phyloP scores from a whole-genome alignment of 768 basidiomycete species.

The Lenzites betulinus region DNA sequence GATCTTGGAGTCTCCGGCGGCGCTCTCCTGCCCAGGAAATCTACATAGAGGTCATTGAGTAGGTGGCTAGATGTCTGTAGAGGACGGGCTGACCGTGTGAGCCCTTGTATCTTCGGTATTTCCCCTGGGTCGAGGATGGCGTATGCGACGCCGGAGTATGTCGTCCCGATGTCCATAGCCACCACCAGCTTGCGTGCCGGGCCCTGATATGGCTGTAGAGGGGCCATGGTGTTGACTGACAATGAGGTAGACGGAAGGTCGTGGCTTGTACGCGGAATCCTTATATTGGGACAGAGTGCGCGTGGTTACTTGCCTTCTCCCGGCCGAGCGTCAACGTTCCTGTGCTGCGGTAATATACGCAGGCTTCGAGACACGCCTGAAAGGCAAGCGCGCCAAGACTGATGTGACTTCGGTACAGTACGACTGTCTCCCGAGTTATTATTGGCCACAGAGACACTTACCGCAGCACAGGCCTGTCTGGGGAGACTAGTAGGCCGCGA shows the following conservation, averaged over 20 bases:
- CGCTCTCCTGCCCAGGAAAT: constrained; percentile 45
- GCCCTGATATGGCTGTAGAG: constrained; percentile 11
- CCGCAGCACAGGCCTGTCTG: no score
- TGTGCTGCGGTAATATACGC: constrained; percentile 3
- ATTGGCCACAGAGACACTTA: no score
- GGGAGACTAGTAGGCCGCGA: no score
- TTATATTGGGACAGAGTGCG: background rate
- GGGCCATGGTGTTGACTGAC: background rate
- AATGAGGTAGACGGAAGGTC: background rate
- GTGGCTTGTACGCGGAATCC: background rate
- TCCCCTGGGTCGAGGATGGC: constrained; percentile 40
- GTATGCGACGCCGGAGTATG: constrained; percentile 52
- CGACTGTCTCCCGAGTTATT: no score
- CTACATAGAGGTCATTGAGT: constrained; percentile 16
- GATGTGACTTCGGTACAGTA: no score
- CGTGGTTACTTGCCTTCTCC: background rate
- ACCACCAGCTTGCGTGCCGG: constrained; percentile 43
- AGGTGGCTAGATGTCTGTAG: background rate
- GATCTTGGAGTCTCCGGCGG: constrained; percentile 46
- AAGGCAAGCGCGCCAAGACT: no score
- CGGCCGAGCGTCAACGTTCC: no score
- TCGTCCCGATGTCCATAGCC: constrained; percentile 56
- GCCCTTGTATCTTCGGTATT: constrained; percentile 48
- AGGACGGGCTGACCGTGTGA: constrained; percentile 26
- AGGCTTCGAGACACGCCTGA: background rate